A percentile compares a stretch with the other conserved stretches of the same genome.
Evolutionary conservation across 2,329 filamentous ascomycete species (phyloP).

Genomic region (Verticillium klebahnii): DNA sequence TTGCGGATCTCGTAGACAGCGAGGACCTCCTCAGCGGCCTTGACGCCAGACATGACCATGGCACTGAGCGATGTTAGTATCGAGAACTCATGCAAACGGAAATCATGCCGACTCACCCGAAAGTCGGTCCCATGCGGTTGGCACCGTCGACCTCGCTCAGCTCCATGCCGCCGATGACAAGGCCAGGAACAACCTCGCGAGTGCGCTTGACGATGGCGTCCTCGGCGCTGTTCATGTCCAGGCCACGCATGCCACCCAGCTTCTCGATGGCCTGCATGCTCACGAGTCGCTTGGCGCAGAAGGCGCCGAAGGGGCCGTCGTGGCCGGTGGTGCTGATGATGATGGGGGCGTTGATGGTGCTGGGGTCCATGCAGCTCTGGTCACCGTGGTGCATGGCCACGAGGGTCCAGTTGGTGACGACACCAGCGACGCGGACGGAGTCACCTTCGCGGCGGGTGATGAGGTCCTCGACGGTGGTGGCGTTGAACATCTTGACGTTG

Average conservation of each 20-base stretch:
- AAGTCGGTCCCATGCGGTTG: slow-evolving; percentile 69
- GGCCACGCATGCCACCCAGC: slow-evolving; percentile 85
- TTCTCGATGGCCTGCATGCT: slow-evolving; percentile 80
- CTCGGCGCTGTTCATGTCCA: slow-evolving; percentile 89
- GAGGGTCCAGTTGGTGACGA: slow-evolving; percentile 94
- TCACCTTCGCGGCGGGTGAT: slow-evolving; percentile 66
- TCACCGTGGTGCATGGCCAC: slow-evolving; percentile 84
- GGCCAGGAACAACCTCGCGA: slow-evolving; percentile 78
- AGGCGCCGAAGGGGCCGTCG: slow-evolving; percentile 86
- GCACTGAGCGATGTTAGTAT: slow-evolving; percentile 57
- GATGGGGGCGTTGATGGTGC: slow-evolving; percentile 90
- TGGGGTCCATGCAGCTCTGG: slow-evolving; percentile 94
- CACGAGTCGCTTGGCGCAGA: slow-evolving; percentile 85
- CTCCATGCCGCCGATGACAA: slow-evolving; percentile 96
- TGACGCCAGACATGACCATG: slow-evolving; percentile 83
- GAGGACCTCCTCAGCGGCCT: slow-evolving; percentile 84
- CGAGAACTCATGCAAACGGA: no score
- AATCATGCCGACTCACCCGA: not conserved
- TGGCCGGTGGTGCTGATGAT: slow-evolving; percentile 89
- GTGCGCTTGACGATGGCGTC: slow-evolving; percentile 93
- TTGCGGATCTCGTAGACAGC: slow-evolving; percentile 73
- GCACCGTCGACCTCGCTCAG: slow-evolving; percentile 85
- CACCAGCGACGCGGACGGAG: slow-evolving; percentile 70
- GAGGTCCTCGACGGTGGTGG: slow-evolving; percentile 85
- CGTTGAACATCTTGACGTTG: slow-evolving; percentile 96